These are phyloP conservation scores for Ustilago trichophora DNA, from an alignment of 1,284 basidiomycete genomes.

Conservation along the genomic window DNA sequence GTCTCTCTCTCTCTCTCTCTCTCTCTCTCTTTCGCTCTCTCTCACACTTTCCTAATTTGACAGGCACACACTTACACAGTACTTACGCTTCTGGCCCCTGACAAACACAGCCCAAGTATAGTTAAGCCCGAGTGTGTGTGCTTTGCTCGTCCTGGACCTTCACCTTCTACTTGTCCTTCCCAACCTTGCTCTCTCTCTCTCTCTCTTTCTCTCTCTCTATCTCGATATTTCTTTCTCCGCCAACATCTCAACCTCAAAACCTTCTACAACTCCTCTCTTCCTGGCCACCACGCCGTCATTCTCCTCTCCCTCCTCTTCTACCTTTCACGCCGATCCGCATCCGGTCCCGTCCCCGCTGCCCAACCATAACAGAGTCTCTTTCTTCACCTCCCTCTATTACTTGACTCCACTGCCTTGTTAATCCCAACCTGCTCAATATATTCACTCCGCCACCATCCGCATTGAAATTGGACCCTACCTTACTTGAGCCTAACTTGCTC, in stretches of 20 bases:
- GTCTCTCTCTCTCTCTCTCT: no score
- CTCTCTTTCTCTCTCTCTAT: no score
- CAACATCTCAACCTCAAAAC: constrained; percentile 16
- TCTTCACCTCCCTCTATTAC: background rate
- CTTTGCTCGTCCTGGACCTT: no score
- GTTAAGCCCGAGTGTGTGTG: no score
- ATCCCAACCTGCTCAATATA: no score
- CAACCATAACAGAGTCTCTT: background rate
- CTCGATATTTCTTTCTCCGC: constrained; percentile 28
- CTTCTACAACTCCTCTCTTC: constrained; percentile 8
- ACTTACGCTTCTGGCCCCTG: constrained; percentile 19
- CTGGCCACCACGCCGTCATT: constrained; percentile 4
- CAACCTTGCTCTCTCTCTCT: background rate
- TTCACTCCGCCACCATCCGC: constrained; percentile 9
- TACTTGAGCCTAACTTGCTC: background rate
- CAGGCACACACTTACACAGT: constrained; percentile 8
- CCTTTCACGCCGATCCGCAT: constrained; percentile 19
- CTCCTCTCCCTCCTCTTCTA: background rate
- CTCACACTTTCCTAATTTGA: constrained; percentile 29
- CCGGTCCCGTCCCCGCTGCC: constrained; percentile 14
- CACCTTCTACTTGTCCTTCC: background rate
- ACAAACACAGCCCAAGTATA: constrained; percentile 9
- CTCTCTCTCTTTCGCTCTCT: background rate
- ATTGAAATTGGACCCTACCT: constrained; percentile 20
- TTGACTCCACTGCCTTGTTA: no score